These are phyloP conservation scores for Chlamydomonas schloesseri DNA, from an alignment of 139 green algal genomes.

Conservation along the genomic window DNA sequence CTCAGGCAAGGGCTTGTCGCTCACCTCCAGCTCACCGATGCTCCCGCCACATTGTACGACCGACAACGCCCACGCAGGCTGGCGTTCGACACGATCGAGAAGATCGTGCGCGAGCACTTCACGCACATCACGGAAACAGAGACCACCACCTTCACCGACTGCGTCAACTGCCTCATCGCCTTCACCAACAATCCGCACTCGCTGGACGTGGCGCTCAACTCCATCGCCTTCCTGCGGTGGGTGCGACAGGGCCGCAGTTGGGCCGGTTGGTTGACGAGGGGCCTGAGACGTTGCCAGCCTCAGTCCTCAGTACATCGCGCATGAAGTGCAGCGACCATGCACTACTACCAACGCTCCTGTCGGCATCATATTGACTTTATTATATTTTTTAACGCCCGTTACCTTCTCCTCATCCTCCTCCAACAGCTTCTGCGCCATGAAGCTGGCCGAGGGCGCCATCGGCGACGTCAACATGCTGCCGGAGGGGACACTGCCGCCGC, in stretches of 20 bases:
- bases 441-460: constrained; percentile 95
- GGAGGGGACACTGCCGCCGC: constrained; percentile 43
- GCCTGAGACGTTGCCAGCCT: too few species aligned
- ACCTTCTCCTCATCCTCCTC: background rate
- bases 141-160: constrained; percentile 98
- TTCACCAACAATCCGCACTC: constrained; percentile 98
- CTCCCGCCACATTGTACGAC: too few species aligned
- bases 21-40: too few species aligned
- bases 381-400: too few species aligned
- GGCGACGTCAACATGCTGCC: constrained; percentile 74
- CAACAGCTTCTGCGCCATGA: constrained; percentile 91
- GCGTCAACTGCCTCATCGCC: constrained; percentile 99
- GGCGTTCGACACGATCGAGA: constrained; percentile 97
- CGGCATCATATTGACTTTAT: background rate
- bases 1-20: too few species aligned
- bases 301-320: too few species aligned
- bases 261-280: too few species aligned
- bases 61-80: too few species aligned
- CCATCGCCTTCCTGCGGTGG: constrained; percentile 95
- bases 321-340: too few species aligned
- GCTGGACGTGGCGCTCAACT: constrained; percentile 94
- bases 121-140: constrained; percentile 98
- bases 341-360: too few species aligned
- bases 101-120: constrained; percentile 98
- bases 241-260: too few species aligned